Evolutionary conservation across 2,329 filamentous ascomycete genomes (phyloP).

Genomic region (Aurifilum marmelostoma): DNA sequence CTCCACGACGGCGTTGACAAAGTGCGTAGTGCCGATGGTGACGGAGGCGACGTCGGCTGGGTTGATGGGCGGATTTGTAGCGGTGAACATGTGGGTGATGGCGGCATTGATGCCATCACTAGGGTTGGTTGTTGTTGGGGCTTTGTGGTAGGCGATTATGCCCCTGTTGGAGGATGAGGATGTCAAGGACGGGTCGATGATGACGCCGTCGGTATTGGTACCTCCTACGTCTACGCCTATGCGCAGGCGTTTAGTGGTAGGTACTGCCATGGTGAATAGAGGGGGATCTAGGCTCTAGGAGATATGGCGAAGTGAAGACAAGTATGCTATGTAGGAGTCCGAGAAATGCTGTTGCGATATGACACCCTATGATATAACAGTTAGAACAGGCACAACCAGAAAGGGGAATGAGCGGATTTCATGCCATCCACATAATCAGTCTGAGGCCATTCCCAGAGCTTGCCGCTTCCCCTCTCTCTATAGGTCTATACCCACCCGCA

Average conservation of each 20-base stretch:
- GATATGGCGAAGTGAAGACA: background rate
- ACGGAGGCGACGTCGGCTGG: constrained; percentile 26
- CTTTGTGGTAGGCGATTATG: constrained; percentile 30
- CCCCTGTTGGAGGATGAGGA: constrained; percentile 37
- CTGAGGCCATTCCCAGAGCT: background rate
- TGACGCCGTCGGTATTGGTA: constrained; percentile 35
- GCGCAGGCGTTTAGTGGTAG: constrained; percentile 9
- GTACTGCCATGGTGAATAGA: background rate
- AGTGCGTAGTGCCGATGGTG: constrained; percentile 33
- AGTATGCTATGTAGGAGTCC: too few relatives aligned
- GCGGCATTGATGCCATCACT: constrained; percentile 31
- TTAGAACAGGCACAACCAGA: background rate
- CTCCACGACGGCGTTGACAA: constrained; percentile 34
- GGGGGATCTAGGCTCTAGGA: background rate
- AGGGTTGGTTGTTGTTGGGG: constrained; percentile 31
- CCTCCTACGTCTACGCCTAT: constrained; percentile 25
- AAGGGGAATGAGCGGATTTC: background rate
- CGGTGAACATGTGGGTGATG: constrained; percentile 26
- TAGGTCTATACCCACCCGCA: background rate
- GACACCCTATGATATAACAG: background rate
- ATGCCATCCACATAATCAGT: background rate
- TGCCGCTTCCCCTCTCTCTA: background rate
- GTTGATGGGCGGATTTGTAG: constrained; percentile 5
- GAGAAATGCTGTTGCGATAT: background rate
- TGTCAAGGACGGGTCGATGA: constrained; percentile 34